Evolutionary conservation across 179 eudicot genomes (phyloP).

Genomic region (Spergularia azorica): DNA sequence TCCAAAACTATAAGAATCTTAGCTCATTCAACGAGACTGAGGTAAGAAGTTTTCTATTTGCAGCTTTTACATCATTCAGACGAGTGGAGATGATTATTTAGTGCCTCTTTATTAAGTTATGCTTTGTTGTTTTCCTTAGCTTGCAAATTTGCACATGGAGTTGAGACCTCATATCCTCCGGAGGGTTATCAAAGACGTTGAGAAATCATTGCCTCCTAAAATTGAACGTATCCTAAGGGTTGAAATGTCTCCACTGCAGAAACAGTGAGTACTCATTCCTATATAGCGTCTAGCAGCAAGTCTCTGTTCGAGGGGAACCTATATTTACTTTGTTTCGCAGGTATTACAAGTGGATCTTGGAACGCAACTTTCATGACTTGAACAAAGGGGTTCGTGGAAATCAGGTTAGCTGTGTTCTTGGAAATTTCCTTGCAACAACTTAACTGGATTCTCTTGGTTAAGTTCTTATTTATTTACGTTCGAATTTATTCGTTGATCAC

Average conservation of each 20-base stretch:
- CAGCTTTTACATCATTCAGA: background rate
- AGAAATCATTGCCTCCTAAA: constrained; percentile 98
- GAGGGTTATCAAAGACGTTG: constrained; percentile 98
- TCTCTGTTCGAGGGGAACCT: background rate
- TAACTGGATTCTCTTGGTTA: background rate
- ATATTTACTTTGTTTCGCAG: constrained; percentile 35
- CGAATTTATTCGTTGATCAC: constrained; percentile 14
- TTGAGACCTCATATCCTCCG: constrained; percentile 98
- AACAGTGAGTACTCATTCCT: constrained; percentile 61
- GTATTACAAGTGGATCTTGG: constrained; percentile 99
- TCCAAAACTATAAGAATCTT: constrained; percentile 94
- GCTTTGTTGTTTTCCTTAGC: constrained; percentile 47
- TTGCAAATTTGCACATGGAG: constrained; percentile 97
- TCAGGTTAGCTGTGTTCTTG: constrained; percentile 59
- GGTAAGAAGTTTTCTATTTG: constrained; percentile 39
- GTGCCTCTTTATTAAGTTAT: constrained; percentile 7
- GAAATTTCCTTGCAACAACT: constrained; percentile 1
- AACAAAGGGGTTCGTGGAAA: constrained; percentile 99
- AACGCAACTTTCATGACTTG: constrained; percentile 94
- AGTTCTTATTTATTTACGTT: background rate
- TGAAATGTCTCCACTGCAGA: constrained; percentile 99
- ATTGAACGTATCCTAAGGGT: constrained; percentile 97
- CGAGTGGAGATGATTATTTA: background rate
- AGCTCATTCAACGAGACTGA: constrained; percentile 96
- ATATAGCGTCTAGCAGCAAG: background rate